Conservation (phyloP, 129 eudicot genomes). For the Escallonia herrerae region DNA sequence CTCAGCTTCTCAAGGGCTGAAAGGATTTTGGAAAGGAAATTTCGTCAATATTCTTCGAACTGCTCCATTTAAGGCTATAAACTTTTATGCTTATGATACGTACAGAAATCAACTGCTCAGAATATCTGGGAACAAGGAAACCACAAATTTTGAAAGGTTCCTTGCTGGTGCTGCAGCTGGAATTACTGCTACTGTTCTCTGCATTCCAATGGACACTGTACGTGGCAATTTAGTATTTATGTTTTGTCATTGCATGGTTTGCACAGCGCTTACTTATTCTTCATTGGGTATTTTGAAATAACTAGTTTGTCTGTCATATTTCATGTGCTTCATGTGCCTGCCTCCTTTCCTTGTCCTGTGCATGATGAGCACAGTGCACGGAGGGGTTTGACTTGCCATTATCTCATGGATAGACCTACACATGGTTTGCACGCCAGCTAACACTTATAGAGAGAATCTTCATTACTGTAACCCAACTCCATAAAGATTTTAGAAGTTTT, state of each 20-base stretch:
- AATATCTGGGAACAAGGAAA: constrained; percentile 65
- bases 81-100: constrained; percentile 89
- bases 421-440: no score
- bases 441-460: no score
- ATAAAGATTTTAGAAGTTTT: no score
- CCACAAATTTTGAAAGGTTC: constrained; percentile 80
- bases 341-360: no score
- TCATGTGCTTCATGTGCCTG: no score
- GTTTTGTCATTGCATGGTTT: constrained; percentile 3
- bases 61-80: constrained; percentile 95
- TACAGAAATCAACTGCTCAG: constrained; percentile 71
- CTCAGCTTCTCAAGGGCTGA: constrained; percentile 74
- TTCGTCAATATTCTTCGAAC: constrained; percentile 94
- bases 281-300: no score
- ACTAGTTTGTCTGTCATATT: no score
- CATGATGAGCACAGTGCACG: no score
- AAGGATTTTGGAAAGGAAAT: constrained; percentile 97
- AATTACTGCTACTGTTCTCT: constrained; percentile 84
- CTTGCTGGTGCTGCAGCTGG: constrained; percentile 99
- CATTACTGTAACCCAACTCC: no score
- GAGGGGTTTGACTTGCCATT: no score
- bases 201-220: constrained; percentile 99
- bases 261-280: neutral
- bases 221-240: constrained; percentile 16
- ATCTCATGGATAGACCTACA: no score